Conservation (phyloP, 2,329 filamentous ascomycete species). For the Coniochaeta sp. region DNA sequence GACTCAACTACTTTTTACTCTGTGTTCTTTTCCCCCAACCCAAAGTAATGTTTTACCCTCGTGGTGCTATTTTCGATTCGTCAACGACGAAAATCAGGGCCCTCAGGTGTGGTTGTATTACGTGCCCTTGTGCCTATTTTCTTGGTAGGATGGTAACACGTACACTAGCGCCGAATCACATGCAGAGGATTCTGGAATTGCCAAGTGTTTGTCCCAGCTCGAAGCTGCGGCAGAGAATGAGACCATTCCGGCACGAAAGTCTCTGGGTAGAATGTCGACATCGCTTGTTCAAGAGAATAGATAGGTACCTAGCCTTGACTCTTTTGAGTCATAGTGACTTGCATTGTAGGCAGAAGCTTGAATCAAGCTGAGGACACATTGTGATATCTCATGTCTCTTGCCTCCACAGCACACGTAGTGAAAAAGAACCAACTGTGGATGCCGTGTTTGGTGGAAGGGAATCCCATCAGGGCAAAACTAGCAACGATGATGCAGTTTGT, state of each 20-base stretch:
- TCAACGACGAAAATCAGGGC: not conserved
- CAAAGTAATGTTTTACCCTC: not conserved
- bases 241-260: not conserved
- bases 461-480: not conserved
- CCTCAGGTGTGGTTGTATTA: not conserved
- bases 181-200: not conserved
- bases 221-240: not conserved
- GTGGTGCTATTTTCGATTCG: not conserved
- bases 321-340: too few relatives aligned
- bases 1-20: not conserved
- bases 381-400: not conserved
- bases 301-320: too few relatives aligned
- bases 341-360: too few relatives aligned
- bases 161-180: not conserved
- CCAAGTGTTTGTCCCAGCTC: not conserved
- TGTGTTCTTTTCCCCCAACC: not conserved
- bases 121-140: not conserved
- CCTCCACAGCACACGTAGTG: not conserved
- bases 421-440: not conserved
- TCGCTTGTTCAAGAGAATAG: too few relatives aligned
- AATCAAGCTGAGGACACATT: too few relatives aligned
- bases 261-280: too few relatives aligned
- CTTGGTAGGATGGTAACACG: not conserved
- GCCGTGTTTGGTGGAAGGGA: not conserved
- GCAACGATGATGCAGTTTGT: not conserved